A percentile compares a stretch with the other conserved stretches of the same genome.
Conservation (phyloP, 2,329 filamentous ascomycete species). For the Arthrobotrys sinensis region DNA sequence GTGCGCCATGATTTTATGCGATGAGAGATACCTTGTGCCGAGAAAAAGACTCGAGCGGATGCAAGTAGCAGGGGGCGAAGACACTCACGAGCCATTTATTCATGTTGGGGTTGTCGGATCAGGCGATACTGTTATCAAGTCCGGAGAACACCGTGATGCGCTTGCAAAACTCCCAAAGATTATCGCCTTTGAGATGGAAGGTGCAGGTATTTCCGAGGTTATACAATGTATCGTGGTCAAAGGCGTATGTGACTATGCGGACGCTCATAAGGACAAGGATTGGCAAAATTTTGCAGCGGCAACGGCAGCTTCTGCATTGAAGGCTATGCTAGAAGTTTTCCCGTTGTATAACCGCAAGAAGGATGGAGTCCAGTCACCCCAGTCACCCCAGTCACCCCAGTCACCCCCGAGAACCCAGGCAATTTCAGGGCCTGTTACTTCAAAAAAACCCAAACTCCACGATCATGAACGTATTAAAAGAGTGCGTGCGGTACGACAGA, state of each 20-base stretch:
- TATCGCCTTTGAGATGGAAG: constrained; percentile 31
- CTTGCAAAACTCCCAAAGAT: neutral
- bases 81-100: neutral
- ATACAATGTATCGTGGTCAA: constrained; percentile 18
- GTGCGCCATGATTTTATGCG: neutral
- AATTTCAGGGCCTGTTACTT: neutral
- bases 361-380: too few relatives aligned
- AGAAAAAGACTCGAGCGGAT: constrained; percentile 2
- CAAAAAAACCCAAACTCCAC: neutral
- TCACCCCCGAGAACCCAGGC: too few relatives aligned
- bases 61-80: neutral
- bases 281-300: constrained; percentile 39
- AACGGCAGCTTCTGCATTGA: constrained; percentile 17
- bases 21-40: neutral
- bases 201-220: neutral
- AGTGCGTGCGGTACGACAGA: neutral
- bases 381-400: neutral
- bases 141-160: constrained; percentile 7
- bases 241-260: constrained; percentile 42
- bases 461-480: neutral
- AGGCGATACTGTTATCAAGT: constrained; percentile 17
- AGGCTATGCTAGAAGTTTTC: neutral
- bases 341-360: neutral
- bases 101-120: constrained; percentile 14
- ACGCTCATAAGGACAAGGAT: constrained; percentile 36